phyloP scores from a whole-genome alignment of 1,284 basidiomycete genomes.

The Anthracocystis panici-leucophaei region DNA sequence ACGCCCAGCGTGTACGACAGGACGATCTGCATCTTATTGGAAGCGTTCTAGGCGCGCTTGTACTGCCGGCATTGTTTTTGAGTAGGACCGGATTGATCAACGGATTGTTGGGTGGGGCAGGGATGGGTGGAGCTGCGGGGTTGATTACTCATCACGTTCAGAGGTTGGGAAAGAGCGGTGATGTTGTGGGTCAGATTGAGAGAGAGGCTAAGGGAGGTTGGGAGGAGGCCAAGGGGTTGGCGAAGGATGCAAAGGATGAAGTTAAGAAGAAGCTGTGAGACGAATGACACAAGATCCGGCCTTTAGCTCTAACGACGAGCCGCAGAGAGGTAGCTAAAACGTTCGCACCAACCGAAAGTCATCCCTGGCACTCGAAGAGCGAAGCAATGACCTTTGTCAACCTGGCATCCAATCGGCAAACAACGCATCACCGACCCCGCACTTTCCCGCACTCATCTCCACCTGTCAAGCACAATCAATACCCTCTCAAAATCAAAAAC shows the following conservation, averaged over 20 bases:
- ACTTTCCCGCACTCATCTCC: too few species aligned
- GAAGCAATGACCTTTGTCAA: too few species aligned
- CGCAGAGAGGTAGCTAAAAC: too few species aligned
- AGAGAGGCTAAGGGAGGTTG: not conserved
- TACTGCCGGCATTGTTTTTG: slow-evolving; percentile 63
- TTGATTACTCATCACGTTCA: slow-evolving; percentile 55
- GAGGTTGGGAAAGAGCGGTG: slow-evolving; percentile 11
- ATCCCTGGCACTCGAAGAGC: too few species aligned
- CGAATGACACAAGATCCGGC: too few species aligned
- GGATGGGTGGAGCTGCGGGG: slow-evolving; percentile 59
- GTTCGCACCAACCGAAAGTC: too few species aligned
- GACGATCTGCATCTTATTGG: slow-evolving; percentile 67
- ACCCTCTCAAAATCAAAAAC: too few species aligned
- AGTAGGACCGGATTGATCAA: slow-evolving; percentile 62
- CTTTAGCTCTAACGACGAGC: too few species aligned
- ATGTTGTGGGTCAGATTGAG: not conserved
- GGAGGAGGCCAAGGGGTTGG: slow-evolving; percentile 14
- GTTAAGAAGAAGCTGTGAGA: slow-evolving; percentile 19
- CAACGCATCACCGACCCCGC: too few species aligned
- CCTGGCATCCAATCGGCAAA: not conserved
- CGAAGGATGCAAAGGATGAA: slow-evolving; percentile 16
- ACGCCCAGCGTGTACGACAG: slow-evolving; percentile 47
- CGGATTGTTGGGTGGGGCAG: slow-evolving; percentile 63
- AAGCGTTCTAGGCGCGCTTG: slow-evolving; percentile 56
- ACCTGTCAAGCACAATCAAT: too few species aligned